phyloP scores from a whole-genome alignment of 2,329 filamentous ascomycete species.

The Colletotrichum cereale region DNA sequence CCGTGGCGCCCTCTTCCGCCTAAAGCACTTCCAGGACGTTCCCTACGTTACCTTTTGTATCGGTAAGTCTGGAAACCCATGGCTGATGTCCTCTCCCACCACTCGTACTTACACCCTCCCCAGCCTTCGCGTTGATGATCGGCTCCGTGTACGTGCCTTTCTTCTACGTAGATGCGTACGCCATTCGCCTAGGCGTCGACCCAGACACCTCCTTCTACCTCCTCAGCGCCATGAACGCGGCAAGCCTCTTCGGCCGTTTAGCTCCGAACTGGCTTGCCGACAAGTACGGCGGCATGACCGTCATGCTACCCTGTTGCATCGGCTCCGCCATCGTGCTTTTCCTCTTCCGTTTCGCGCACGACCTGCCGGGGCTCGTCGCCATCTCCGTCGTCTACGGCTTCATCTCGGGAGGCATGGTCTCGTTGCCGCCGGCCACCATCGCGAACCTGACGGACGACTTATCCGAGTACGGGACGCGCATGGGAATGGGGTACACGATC shows the following conservation, averaged over 20 bases:
- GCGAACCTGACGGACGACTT: conserved; percentile 34
- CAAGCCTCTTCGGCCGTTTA: conserved; percentile 39
- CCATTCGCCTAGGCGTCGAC: conserved; percentile 32
- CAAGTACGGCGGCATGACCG: conserved; percentile 35
- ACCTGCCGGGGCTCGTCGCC: conserved; percentile 34
- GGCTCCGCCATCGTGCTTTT: conserved; percentile 32
- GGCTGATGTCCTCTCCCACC: too few relatives aligned
- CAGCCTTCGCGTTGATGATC: conserved; percentile 34
- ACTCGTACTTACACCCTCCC: neutral
- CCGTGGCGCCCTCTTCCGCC: conserved; percentile 26
- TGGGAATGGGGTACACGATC: conserved; percentile 41
- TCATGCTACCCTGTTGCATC: conserved; percentile 35
- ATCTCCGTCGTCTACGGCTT: conserved; percentile 38
- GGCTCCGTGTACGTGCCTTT: conserved; percentile 36
- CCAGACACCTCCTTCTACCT: conserved; percentile 33
- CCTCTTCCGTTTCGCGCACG: conserved; percentile 22
- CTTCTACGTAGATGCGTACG: conserved; percentile 34
- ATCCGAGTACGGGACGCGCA: conserved; percentile 32
- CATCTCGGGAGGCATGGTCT: conserved; percentile 39
- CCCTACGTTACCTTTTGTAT: conserved; percentile 28
- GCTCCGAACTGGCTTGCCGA: conserved; percentile 40
- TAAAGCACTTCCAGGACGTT: conserved; percentile 24
- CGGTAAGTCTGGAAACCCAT: conserved; percentile 4
- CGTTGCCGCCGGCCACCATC: conserved; percentile 38
- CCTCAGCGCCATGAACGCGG: conserved; percentile 41